phyloP scores from a whole-genome alignment of 371 early-diverging fungal genomes.

The Lichtheimia ornata region DNA sequence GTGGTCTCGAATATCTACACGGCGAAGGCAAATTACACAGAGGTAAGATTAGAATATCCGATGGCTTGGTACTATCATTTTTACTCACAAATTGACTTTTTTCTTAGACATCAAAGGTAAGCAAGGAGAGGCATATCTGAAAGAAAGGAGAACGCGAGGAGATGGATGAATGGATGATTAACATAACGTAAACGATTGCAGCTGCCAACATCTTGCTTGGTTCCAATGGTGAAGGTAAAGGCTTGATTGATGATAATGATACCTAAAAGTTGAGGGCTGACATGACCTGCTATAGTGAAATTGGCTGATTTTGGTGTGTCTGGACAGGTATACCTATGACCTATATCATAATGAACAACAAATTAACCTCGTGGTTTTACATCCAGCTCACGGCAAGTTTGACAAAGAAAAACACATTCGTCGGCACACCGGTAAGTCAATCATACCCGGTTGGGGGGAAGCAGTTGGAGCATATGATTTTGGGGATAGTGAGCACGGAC shows the following conservation, averaged over 20 bases:
- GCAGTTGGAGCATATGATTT: too few species aligned
- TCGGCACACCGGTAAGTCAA: conserved; percentile 91
- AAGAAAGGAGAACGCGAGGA: background rate
- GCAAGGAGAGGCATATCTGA: background rate
- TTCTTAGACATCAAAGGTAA: conserved; percentile 76
- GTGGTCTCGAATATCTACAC: conserved; percentile 95
- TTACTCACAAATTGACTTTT: background rate
- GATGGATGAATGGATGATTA: conserved; percentile 1
- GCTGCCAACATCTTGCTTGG: conserved; percentile 88
- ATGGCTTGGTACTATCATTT: background rate
- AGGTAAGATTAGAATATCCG: conserved; percentile 37
- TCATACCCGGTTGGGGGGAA: too few species aligned
- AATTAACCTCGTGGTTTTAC: conserved; percentile 1
- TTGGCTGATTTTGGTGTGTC: conserved; percentile 98
- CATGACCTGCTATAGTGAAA: conserved; percentile 62
- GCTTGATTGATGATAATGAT: too few species aligned
- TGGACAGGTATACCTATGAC: conserved; percentile 66
- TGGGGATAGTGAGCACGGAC: background rate
- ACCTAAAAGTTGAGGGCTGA: too few species aligned
- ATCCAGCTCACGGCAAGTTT: conserved; percentile 83
- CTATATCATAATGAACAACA: too few species aligned
- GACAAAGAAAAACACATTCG: conserved; percentile 97
- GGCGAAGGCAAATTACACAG: conserved; percentile 93
- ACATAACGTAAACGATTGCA: conserved; percentile 23
- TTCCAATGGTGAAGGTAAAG: conserved; percentile 68